Conservation (phyloP, 768 basidiomycete genomes). For the Mycena venus region DNA sequence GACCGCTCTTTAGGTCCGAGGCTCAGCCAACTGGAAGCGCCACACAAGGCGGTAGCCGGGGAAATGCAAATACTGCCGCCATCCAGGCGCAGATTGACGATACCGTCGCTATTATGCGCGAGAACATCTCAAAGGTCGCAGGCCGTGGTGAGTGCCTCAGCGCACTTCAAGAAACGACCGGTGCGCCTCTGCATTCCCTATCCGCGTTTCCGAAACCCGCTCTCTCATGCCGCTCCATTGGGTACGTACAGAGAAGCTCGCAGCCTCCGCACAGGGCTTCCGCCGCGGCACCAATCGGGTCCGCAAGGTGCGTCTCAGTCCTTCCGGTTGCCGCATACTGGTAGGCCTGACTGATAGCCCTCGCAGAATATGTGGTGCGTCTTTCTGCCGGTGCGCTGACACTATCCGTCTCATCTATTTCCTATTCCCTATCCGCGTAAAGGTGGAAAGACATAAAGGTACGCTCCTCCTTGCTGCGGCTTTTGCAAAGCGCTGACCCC, state of each 20-base stretch:
- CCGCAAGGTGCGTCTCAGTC: constrained; percentile 81
- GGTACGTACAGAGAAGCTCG: constrained; percentile 85
- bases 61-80: constrained; percentile 90
- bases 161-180: constrained; percentile 97
- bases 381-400: neutral
- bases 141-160: constrained; percentile 96
- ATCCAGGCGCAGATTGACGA: constrained; percentile 98
- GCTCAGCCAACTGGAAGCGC: constrained; percentile 71
- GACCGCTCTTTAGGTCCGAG: constrained; percentile 82
- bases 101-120: constrained; percentile 97
- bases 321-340: neutral
- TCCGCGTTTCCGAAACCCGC: constrained; percentile 2
- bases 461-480: constrained; percentile 36
- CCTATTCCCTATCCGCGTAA: constrained; percentile 15
- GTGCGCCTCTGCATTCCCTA: constrained; percentile 57
- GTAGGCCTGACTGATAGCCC: neutral
- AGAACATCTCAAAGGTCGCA: constrained; percentile 97
- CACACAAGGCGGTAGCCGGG: constrained; percentile 60
- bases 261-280: constrained; percentile 99
- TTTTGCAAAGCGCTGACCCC: constrained; percentile 27
- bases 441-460: constrained; percentile 99
- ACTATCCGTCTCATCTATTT: constrained; percentile 6
- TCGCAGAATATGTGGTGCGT: constrained; percentile 91
- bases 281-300: constrained; percentile 97
- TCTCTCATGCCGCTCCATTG: neutral